Conservation (phyloP, 2,329 filamentous ascomycete genomes). For the Purpureocillium takamizusanense region DNA sequence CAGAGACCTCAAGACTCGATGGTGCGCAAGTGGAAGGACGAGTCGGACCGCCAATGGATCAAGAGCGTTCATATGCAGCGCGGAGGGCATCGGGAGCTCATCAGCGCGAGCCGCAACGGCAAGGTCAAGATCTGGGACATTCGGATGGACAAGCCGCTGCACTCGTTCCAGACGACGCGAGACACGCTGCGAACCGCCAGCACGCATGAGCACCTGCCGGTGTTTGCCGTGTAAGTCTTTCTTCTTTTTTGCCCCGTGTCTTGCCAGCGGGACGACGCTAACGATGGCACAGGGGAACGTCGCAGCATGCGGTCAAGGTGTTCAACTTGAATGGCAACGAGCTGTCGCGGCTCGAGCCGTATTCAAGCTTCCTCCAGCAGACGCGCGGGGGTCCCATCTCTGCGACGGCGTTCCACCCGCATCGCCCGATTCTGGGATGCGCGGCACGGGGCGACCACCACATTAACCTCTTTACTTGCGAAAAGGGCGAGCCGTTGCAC, state of each 20-base stretch:
- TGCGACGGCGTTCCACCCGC: conserved; percentile 88
- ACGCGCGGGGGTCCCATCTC: conserved; percentile 76
- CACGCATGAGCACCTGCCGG: conserved; percentile 91
- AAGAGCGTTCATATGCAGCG: conserved; percentile 95
- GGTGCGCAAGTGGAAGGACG: conserved; percentile 95
- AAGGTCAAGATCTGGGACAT: conserved; percentile 97
- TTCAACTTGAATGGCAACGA: conserved; percentile 80
- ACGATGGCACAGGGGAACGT: conserved; percentile 81
- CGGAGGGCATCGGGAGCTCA: conserved; percentile 81
- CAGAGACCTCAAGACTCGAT: conserved; percentile 78
- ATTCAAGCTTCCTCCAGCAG: conserved; percentile 78
- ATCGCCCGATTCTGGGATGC: conserved; percentile 83
- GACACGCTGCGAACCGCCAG: conserved; percentile 77
- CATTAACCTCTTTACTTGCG: conserved; percentile 78
- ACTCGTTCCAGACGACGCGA: conserved; percentile 64
- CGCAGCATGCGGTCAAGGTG: conserved; percentile 78
- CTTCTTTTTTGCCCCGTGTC: too few relatives aligned
- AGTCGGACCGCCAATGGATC: conserved; percentile 78
- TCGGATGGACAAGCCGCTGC: conserved; percentile 69
- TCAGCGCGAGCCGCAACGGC: conserved; percentile 85
- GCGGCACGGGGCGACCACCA: conserved; percentile 81
- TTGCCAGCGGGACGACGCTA: too few relatives aligned
- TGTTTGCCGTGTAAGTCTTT: conserved; percentile 79
- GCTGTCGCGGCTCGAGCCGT: conserved; percentile 79
- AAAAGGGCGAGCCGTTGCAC: conserved; percentile 31